phyloP scores from a whole-genome alignment of 1,139 yeast species.

The Magnusiomyces ingens region DNA sequence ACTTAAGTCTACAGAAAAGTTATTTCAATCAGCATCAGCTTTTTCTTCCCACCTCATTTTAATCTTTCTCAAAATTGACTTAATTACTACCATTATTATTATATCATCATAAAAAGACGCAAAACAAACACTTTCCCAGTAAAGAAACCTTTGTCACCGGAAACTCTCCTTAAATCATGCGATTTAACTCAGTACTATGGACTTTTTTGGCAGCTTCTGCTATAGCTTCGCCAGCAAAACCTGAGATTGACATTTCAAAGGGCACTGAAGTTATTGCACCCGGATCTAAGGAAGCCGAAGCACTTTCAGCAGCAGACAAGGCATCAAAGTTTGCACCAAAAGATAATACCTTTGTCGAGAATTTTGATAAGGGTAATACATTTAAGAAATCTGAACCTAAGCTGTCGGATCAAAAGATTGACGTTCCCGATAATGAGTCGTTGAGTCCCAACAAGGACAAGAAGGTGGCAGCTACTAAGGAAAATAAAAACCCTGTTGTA shows the following conservation, averaged over 20 bases:
- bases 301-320: conserved; percentile 26
- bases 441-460: conserved; percentile 22
- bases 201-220: conserved; percentile 10
- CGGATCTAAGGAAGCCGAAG: conserved; percentile 30
- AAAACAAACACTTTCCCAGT: too few relatives aligned
- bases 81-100: not conserved
- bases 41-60: not conserved
- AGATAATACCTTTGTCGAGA: conserved; percentile 28
- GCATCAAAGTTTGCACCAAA: conserved; percentile 35
- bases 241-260: conserved; percentile 23
- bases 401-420: conserved; percentile 24
- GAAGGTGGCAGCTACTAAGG: conserved; percentile 23
- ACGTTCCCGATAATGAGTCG: conserved; percentile 24
- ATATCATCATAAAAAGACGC: not conserved
- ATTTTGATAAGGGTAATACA: conserved; percentile 26
- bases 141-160: not conserved
- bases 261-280: conserved; percentile 30
- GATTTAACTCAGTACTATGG: conserved; percentile 14
- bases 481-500: conserved; percentile 29
- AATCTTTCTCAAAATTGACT: not conserved
- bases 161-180: conserved; percentile 9
- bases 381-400: conserved; percentile 31
- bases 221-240: conserved; percentile 3
- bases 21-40: not conserved
- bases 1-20: not conserved